A percentile compares a stretch with the other conserved stretches of the same genome.
Conservation (phyloP, 73 alveolate species). For the Tetrahymena borealis region DNA sequence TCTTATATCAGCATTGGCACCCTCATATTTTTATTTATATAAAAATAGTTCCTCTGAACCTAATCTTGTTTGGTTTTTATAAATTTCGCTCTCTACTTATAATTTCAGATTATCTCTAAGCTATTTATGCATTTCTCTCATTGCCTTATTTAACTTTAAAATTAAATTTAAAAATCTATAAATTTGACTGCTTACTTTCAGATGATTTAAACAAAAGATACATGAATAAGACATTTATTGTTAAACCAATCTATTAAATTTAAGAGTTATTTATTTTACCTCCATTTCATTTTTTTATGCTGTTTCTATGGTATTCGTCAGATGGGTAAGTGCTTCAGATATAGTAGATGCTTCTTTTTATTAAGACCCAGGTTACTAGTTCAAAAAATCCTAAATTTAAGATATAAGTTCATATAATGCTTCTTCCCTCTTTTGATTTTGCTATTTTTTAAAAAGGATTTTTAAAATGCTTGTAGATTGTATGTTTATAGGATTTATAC, state of each 20-base stretch:
- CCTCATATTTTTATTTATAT: not conserved
- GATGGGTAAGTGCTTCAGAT: not conserved
- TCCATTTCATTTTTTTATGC: not conserved
- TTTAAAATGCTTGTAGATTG: not conserved
- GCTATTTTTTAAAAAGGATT: not conserved
- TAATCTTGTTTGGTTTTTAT: not conserved
- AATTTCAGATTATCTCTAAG: not conserved
- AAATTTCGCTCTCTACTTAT: not conserved
- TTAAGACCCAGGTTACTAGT: not conserved
- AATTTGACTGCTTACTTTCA: too few species aligned
- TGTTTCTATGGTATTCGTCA: not conserved
- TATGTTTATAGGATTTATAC: not conserved
- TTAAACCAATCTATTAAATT: too few species aligned
- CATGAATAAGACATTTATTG: too few species aligned
- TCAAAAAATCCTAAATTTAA: not conserved
- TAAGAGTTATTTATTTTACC: too few species aligned
- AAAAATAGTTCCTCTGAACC: not conserved
- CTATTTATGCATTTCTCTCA: not conserved
- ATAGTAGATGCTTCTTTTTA: not conserved
- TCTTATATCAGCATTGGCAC: not conserved
- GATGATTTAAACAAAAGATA: too few species aligned
- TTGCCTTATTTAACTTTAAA: not conserved
- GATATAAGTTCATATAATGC: not conserved
- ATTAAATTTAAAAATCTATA: too few species aligned
- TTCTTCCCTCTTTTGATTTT: not conserved